phyloP scores from a whole-genome alignment of 768 basidiomycete genomes.

The Mycena kentingensis region DNA sequence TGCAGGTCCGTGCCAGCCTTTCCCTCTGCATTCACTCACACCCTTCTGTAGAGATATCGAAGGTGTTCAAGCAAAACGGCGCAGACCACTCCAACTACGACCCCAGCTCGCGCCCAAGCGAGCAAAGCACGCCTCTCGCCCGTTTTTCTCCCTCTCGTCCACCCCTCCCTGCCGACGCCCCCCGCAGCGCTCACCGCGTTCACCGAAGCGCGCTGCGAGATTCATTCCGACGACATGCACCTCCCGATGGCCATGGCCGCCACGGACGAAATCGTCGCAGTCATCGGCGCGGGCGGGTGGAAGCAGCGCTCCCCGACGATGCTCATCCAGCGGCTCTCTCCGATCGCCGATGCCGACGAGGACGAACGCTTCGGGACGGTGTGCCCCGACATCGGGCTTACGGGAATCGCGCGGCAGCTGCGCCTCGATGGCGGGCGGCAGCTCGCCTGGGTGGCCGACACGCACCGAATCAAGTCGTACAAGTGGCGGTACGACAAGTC shows the following conservation, averaged over 20 bases:
- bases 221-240: background rate
- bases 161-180: background rate
- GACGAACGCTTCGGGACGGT: background rate
- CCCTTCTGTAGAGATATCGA: too few species aligned
- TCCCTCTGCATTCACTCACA: too few species aligned
- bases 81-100: too few species aligned
- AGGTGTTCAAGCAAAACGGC: too few species aligned
- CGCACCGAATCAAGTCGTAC: conserved; percentile 16
- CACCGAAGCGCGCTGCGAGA: conserved; percentile 16
- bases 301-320: conserved; percentile 6
- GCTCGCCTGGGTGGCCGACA: conserved; percentile 16
- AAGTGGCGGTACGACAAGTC: conserved; percentile 6
- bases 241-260: background rate
- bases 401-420: background rate
- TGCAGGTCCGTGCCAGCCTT: too few species aligned
- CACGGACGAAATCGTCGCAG: background rate
- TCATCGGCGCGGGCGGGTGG: conserved; percentile 6
- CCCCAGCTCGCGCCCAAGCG: too few species aligned
- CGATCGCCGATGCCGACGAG: background rate
- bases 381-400: conserved; percentile 1
- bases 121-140: too few species aligned
- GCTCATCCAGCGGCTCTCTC: background rate
- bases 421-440: conserved; percentile 6
- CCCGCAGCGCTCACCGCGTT: background rate
- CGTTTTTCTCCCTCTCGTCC: background rate